Conservation (phyloP, 23 red algal species). For the Pyropia haitanensis region DNA sequence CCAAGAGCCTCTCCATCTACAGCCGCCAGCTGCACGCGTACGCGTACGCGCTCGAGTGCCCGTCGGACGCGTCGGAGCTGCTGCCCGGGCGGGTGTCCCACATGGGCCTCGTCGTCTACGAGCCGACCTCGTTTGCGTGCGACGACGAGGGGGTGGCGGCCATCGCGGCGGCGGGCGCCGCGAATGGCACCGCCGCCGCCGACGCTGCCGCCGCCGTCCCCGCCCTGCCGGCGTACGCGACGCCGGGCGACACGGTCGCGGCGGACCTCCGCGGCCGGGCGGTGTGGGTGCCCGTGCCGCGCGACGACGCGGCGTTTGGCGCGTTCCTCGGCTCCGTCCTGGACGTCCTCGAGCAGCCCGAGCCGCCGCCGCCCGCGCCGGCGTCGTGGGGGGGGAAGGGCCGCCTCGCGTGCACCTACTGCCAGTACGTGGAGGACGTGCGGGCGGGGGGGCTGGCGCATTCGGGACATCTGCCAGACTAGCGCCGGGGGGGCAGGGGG, state of each 20-base stretch:
- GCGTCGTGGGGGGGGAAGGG: neutral
- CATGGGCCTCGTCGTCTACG: conserved; percentile 64
- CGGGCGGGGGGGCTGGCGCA: no score
- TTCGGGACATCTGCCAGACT: no score
- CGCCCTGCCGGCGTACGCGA: neutral
- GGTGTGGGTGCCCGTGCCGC: conserved; percentile 33
- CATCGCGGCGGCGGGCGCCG: no score
- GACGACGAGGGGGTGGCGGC: neutral
- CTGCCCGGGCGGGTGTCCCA: conserved; percentile 31
- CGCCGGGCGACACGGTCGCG: neutral
- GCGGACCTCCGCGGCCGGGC: conserved; percentile 44
- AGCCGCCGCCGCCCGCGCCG: conserved; percentile 21
- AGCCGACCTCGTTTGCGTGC: conserved; percentile 34
- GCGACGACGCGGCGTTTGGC: conserved; percentile 30
- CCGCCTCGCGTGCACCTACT: conserved; percentile 1
- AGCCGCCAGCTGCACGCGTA: conserved; percentile 87
- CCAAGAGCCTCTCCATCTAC: conserved; percentile 24
- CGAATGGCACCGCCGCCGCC: no score
- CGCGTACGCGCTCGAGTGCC: conserved; percentile 48
- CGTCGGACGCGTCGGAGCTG: conserved; percentile 21
- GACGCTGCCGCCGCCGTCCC: no score
- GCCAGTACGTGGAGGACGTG: conserved; percentile 4
- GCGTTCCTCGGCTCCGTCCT: conserved; percentile 26
- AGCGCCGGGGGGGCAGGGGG: no score
- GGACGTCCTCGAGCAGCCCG: conserved; percentile 23